Evolutionary conservation across 257 asterid genomes (phyloP).

Genomic region (Solanum ossicruentum): DNA sequence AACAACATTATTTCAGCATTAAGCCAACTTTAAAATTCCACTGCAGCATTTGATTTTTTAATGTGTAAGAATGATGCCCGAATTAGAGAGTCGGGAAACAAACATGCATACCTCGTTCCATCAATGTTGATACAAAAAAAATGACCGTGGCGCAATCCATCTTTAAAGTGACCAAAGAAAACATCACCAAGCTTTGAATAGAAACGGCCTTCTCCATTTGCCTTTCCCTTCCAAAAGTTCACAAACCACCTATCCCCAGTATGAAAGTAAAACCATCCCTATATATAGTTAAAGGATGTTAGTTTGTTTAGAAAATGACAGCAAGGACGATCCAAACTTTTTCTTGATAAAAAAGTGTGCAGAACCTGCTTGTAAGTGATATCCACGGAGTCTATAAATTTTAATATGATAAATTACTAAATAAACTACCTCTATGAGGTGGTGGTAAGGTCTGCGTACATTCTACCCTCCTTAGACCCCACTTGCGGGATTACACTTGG

Average conservation of each 20-base stretch:
- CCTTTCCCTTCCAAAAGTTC: constrained; percentile 94
- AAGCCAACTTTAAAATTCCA: neutral
- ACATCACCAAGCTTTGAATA: constrained; percentile 77
- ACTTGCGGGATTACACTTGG: too few species aligned
- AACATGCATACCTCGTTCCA: constrained; percentile 57
- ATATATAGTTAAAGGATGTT: neutral
- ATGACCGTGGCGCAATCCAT: constrained; percentile 91
- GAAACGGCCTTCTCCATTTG: constrained; percentile 93
- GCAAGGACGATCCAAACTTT: neutral
- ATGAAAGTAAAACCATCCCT: constrained; percentile 96
- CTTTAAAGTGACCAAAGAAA: constrained; percentile 87
- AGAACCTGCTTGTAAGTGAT: neutral
- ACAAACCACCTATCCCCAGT: constrained; percentile 94
- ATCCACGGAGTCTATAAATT: neutral
- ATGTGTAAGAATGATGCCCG: neutral
- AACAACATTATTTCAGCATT: neutral
- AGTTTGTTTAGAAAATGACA: neutral
- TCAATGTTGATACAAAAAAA: constrained; percentile 73
- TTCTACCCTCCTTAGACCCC: too few species aligned
- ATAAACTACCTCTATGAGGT: neutral
- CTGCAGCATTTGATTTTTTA: neutral
- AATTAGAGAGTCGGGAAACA: neutral
- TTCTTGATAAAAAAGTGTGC: neutral
- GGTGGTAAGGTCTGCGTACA: too few species aligned
- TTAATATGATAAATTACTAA: neutral